Evolutionary conservation across 2,329 filamentous ascomycete species (phyloP).

Genomic region (Purpureocillium takamizusanense): DNA sequence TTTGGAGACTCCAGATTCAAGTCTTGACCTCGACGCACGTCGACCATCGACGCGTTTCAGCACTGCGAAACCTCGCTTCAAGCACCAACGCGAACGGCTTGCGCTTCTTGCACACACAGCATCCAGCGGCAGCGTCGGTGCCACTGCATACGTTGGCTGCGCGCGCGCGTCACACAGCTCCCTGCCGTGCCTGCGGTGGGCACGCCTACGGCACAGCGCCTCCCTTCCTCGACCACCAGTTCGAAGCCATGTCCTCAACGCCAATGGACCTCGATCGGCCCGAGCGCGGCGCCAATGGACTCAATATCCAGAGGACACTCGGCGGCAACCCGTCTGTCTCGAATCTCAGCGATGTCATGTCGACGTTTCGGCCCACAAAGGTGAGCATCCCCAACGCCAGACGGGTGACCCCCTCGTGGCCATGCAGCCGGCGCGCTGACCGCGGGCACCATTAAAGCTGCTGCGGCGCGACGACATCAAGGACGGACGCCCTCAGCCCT

Average conservation of each 20-base stretch:
- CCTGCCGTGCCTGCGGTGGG: too few relatives aligned
- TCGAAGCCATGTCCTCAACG: slow-evolving; percentile 14
- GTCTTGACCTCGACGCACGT: too few relatives aligned
- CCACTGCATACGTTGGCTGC: too few relatives aligned
- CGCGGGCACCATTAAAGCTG: slow-evolving; percentile 23
- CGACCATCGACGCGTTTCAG: background rate
- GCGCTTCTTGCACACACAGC: too few relatives aligned
- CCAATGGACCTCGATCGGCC: slow-evolving; percentile 48
- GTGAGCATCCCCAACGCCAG: slow-evolving; percentile 33
- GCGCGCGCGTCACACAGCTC: too few relatives aligned
- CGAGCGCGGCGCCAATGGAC: slow-evolving; percentile 21
- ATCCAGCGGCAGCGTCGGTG: too few relatives aligned
- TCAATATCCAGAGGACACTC: slow-evolving; percentile 42
- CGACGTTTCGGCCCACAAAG: slow-evolving; percentile 70
- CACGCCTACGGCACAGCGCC: too few relatives aligned
- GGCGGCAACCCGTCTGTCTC: slow-evolving; percentile 39
- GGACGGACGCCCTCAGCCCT: slow-evolving; percentile 43
- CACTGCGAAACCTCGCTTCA: slow-evolving; percentile 8
- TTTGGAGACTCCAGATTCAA: too few relatives aligned
- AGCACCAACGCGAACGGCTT: too few relatives aligned
- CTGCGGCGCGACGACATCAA: slow-evolving; percentile 51
- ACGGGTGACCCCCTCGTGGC: background rate
- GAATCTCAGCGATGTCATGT: slow-evolving; percentile 69
- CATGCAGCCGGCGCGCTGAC: background rate
- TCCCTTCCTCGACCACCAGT: background rate